A percentile compares a stretch with the other conserved stretches of the same genome.
These are phyloP conservation scores for Pseudogymnoascus sp. DNA, from an alignment of 2,329 filamentous ascomycete species.

Conservation along the genomic window DNA sequence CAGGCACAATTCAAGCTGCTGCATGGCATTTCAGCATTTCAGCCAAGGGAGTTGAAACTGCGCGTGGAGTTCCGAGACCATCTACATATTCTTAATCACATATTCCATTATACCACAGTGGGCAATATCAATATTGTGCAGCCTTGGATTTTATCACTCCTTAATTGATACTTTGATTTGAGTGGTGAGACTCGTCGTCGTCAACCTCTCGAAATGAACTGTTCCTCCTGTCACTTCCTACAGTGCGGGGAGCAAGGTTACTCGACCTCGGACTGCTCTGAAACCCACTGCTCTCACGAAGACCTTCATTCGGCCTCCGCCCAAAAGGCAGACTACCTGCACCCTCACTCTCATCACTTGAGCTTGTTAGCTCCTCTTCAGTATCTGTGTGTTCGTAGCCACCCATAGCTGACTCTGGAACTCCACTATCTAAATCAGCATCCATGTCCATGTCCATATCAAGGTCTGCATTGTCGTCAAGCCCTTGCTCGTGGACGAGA, in stretches of 20 bases:
- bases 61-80: neutral
- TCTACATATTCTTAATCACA: constrained; percentile 1
- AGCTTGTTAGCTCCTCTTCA: constrained; percentile 52
- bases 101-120: neutral
- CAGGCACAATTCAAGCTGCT: neutral
- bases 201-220: neutral
- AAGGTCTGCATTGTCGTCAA: constrained; percentile 26
- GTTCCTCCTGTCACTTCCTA: neutral
- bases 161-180: neutral
- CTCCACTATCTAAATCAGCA: constrained; percentile 62
- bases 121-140: neutral
- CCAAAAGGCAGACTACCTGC: constrained; percentile 15
- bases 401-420: constrained; percentile 52
- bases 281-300: neutral
- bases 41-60: neutral
- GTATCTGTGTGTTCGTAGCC: constrained; percentile 74
- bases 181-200: neutral
- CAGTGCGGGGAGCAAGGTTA: neutral
- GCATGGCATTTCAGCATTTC: neutral
- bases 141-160: neutral
- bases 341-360: constrained; percentile 34
- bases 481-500: constrained; percentile 31
- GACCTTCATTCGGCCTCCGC: neutral
- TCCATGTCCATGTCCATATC: constrained; percentile 48
- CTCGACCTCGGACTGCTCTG: constrained; percentile 5